Evolutionary conservation across 805 yeast genomes (phyloP), one percentile per base, ranked within the genome.

Genomic region (Ogataea pini): DNA sequence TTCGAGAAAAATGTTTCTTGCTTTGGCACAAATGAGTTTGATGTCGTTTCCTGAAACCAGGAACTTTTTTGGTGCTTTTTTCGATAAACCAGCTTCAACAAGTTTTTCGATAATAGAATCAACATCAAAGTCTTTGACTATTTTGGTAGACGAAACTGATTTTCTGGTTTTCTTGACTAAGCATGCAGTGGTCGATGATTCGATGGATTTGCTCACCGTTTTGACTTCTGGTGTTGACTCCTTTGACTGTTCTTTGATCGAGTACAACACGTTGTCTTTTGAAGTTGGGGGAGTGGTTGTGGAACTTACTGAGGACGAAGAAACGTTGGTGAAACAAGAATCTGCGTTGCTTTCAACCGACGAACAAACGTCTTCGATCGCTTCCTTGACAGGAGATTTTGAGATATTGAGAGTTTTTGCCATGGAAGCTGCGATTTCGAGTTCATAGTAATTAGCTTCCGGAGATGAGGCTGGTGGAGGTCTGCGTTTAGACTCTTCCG

Each of bases 31-130:
- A 37, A 84, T 74, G 54, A 72, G 69, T 60, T 77, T 82, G 38
- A 84, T 73, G 58, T 84, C 88, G 56, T 73, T 67, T 2, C 73
- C 60, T 12, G 79, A 65, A 38, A 84, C 65, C 0, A 79, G 77
- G 46, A 84, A 76, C 48, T 76, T 75, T 53, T 75, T 76, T 22
- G 74, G 69, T 47, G 68, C 66, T 28, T 64, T 59, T 42, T 72
- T 70, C 3, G 74, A 62, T 14, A 72, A 64, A 2, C 86, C 86
- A 10, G 76, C 65, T 24, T 74, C 75, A 31, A 85, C 68, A 48
- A 86, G 68, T 50, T 76, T 78, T 40, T 80, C 83, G 54, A 86
- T 85, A 24, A 84, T 75, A 5, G 77, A 69, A 64, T 86, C 91
- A 20, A 86, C 60, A 60, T 85, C 80, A 34, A 80, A 56, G 4